Conservation (phyloP, 116 monocot genomes). For the Trichopus zeylanicus region DNA sequence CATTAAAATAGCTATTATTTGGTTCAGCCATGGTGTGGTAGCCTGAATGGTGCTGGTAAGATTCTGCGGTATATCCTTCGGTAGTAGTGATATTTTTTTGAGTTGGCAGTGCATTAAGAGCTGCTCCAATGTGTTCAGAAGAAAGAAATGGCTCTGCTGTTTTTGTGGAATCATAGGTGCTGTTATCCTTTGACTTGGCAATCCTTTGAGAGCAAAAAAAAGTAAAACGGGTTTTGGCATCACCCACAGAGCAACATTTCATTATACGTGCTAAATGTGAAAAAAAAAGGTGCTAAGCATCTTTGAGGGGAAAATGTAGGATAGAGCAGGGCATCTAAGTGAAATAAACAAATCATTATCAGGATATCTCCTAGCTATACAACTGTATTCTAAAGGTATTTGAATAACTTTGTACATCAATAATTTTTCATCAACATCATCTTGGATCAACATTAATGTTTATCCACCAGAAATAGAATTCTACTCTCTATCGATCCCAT, state of each 20-base stretch:
- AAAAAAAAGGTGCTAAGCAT: not conserved
- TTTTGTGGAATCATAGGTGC: constrained; percentile 3
- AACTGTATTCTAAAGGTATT: too few species aligned
- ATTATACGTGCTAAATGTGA: not conserved
- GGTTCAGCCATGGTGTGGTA: constrained; percentile 3
- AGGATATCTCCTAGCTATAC: not conserved
- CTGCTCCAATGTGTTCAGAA: constrained; percentile 7
- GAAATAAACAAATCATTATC: too few species aligned
- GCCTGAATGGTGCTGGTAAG: constrained; percentile 11
- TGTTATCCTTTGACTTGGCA: constrained; percentile 4
- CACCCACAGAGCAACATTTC: not conserved
- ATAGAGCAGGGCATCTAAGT: not conserved
- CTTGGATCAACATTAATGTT: too few species aligned
- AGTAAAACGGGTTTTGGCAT: not conserved
- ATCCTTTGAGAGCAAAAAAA: constrained; percentile 10
- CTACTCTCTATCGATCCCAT: too few species aligned
- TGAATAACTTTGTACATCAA: too few species aligned
- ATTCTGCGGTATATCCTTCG: constrained; percentile 7
- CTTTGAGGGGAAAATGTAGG: not conserved
- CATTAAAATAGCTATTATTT: constrained; percentile 8
- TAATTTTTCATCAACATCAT: too few species aligned
- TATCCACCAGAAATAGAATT: too few species aligned
- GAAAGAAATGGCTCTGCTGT: constrained; percentile 10
- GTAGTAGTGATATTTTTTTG: constrained; percentile 14
- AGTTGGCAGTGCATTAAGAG: constrained; percentile 8